Conservation (phyloP, 176 grass and related monocot species). For the Triticum turgidum region DNA sequence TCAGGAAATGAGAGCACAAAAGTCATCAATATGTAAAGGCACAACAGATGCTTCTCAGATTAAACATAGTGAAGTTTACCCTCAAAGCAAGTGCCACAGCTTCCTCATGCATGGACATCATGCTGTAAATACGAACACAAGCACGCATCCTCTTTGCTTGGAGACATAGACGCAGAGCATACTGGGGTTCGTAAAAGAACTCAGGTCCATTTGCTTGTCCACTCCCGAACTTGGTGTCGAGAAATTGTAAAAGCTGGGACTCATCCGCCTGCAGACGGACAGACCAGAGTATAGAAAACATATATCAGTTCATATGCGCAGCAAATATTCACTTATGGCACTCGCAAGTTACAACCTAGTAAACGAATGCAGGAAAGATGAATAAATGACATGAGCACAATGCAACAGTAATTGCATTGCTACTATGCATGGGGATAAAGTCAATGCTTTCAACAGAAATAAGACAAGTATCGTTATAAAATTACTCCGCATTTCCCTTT, state of each 20-base stretch:
- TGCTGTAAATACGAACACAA: slow-evolving; percentile 96
- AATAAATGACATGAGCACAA: not conserved
- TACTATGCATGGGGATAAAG: not conserved
- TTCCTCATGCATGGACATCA: slow-evolving; percentile 99
- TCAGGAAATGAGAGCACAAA: slow-evolving; percentile 20
- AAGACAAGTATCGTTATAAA: slow-evolving; percentile 19
- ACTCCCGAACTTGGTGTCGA: slow-evolving; percentile 83
- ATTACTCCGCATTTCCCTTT: not conserved
- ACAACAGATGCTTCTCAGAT: slow-evolving; percentile 14
- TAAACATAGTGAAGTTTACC: slow-evolving; percentile 44
- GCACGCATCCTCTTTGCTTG: slow-evolving; percentile 94
- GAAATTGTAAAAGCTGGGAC: slow-evolving; percentile 80
- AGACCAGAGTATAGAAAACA: slow-evolving; percentile 8
- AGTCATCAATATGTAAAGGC: slow-evolving; percentile 25
- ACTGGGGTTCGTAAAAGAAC: slow-evolving; percentile 97
- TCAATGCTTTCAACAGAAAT: slow-evolving; percentile 22
- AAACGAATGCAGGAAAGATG: not conserved
- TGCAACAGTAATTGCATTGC: slow-evolving; percentile 8
- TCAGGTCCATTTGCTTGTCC: slow-evolving; percentile 62
- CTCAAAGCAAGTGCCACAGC: slow-evolving; percentile 94
- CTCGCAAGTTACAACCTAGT: not conserved
- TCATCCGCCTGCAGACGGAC: slow-evolving; percentile 76
- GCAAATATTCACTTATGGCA: slow-evolving; percentile 25
- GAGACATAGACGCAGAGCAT: slow-evolving; percentile 95
- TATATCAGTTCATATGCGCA: not conserved